A percentile compares a stretch with the other conserved stretches of the same genome.
These are phyloP conservation scores for Podospora bellae-mahoneyi DNA, from an alignment of 495 filamentous ascomycete species.

Conservation along the genomic window DNA sequence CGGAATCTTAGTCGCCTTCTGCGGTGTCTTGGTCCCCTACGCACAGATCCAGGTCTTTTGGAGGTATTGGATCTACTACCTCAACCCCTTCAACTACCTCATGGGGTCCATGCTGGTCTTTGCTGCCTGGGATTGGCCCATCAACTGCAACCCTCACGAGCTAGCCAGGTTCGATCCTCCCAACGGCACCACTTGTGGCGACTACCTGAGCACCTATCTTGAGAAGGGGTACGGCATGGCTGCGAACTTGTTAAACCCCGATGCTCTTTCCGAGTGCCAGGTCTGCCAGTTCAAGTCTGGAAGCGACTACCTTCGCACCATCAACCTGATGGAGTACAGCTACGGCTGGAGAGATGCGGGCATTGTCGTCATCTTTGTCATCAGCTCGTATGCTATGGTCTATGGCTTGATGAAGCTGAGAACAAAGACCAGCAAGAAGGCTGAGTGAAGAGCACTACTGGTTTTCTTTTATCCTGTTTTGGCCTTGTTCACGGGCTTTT, in stretches of 20 bases:
- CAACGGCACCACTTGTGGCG: slow-evolving; percentile 27
- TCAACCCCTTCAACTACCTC: slow-evolving; percentile 56
- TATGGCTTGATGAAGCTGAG: slow-evolving; percentile 34
- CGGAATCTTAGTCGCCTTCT: slow-evolving; percentile 50
- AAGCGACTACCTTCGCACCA: slow-evolving; percentile 48
- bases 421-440: slow-evolving; percentile 33
- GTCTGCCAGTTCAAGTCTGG: slow-evolving; percentile 61
- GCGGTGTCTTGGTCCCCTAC: slow-evolving; percentile 55
- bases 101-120: slow-evolving; percentile 41
- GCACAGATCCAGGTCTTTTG: slow-evolving; percentile 49
- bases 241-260: slow-evolving; percentile 40
- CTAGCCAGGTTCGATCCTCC: slow-evolving; percentile 27
- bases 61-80: slow-evolving; percentile 48
- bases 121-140: slow-evolving; percentile 20
- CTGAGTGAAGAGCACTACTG: slow-evolving; percentile 17
- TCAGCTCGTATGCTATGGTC: slow-evolving; percentile 33
- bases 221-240: slow-evolving; percentile 25
- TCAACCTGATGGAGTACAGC: slow-evolving; percentile 37
- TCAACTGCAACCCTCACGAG: slow-evolving; percentile 22
- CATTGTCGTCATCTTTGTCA: slow-evolving; percentile 38
- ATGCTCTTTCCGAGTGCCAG: slow-evolving; percentile 48
- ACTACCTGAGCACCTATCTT: slow-evolving; percentile 30
- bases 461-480: no score
- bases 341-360: slow-evolving; percentile 63
- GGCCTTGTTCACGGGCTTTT: no score